Percentiles rank a stretch among this genome's conserved stretches.
Evolutionary conservation across 306 rosid genomes (phyloP).

Genomic region (Dryas drummondii): DNA sequence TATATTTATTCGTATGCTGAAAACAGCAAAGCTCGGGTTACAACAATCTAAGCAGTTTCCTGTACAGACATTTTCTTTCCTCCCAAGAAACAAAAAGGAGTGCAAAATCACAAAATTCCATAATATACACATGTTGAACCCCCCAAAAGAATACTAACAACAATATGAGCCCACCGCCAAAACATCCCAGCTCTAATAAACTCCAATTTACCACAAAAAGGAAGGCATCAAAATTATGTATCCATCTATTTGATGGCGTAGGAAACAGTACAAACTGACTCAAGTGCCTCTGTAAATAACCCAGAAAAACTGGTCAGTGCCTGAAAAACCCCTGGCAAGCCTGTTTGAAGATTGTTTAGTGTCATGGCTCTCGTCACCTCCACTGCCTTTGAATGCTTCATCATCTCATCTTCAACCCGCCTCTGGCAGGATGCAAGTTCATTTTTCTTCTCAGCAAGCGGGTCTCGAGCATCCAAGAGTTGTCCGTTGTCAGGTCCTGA

Average conservation of each 20-base stretch:
- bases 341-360: constrained; percentile 88
- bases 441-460: constrained; percentile 82
- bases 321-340: constrained; percentile 94
- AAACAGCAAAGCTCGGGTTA: constrained; percentile 42
- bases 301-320: constrained; percentile 91
- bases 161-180: constrained; percentile 26
- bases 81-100: constrained; percentile 34
- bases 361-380: constrained; percentile 97
- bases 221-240: constrained; percentile 26
- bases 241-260: constrained; percentile 71
- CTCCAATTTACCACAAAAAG: constrained; percentile 34
- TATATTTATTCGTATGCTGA: constrained; percentile 53
- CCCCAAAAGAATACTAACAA: constrained; percentile 29
- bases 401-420: constrained; percentile 92
- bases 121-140: constrained; percentile 59
- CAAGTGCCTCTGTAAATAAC: constrained; percentile 76
- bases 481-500: constrained; percentile 60
- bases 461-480: constrained; percentile 82
- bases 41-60: constrained; percentile 65
- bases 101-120: constrained; percentile 64
- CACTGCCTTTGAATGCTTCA: constrained; percentile 77
- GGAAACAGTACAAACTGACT: constrained; percentile 70
- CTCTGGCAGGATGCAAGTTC: constrained; percentile 81
- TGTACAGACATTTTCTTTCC: constrained; percentile 57
- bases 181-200: constrained; percentile 45